These are phyloP conservation scores for Pichia inconspicua DNA, from an alignment of 1,139 yeast genomes.

Conservation along the genomic window DNA sequence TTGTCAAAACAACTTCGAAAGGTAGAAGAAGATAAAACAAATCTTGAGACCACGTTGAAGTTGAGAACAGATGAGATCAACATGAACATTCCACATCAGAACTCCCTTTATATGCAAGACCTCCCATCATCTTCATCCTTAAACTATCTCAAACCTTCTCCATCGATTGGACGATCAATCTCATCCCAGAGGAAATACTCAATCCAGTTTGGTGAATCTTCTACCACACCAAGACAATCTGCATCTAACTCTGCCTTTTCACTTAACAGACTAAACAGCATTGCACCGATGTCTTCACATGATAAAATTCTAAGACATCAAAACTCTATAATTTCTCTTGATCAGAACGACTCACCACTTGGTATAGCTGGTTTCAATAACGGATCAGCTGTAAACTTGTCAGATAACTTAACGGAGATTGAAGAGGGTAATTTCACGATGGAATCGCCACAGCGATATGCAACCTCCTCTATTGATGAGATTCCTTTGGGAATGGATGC, in stretches of 20 bases:
- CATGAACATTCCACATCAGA: conserved; percentile 2
- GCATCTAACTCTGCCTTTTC: conserved; percentile 16
- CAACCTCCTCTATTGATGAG: conserved; percentile 9
- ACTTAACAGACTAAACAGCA: conserved; percentile 9
- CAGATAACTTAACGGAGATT: neutral
- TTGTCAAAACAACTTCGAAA: conserved; percentile 21
- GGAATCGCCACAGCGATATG: conserved; percentile 1
- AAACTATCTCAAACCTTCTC: conserved; percentile 10
- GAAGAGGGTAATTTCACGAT: neutral
- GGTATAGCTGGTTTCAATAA: conserved; percentile 4
- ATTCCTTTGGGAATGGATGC: conserved; percentile 18
- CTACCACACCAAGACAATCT: conserved; percentile 25
- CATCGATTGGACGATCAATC: conserved; percentile 12
- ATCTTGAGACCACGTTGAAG: conserved; percentile 14
- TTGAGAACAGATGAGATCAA: conserved; percentile 11
- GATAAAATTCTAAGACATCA: conserved; percentile 18
- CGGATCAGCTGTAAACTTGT: neutral
- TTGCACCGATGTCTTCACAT: conserved; percentile 13
- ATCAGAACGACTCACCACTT: conserved; percentile 7
- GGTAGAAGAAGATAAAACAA: conserved; percentile 26
- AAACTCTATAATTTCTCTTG: conserved; percentile 13
- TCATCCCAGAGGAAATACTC: conserved; percentile 16
- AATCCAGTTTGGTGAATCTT: conserved; percentile 26
- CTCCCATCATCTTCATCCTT: conserved; percentile 20
- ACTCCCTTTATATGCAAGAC: conserved; percentile 26